Conservation (phyloP, 164 flowering plant species). For the Hamamelis virginiana region DNA sequence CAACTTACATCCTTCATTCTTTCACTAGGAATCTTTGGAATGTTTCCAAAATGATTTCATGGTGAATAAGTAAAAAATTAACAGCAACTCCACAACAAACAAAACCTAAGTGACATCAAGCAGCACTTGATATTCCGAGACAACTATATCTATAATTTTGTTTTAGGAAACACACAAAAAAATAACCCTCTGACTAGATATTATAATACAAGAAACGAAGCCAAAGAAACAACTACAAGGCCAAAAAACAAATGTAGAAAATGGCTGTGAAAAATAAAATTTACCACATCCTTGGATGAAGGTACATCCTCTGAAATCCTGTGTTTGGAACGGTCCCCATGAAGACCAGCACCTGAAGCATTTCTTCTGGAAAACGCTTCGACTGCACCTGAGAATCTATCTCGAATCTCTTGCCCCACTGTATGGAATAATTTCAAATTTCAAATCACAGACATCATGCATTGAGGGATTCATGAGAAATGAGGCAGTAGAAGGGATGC, state of each 20-base stretch:
- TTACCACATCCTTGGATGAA: conserved; percentile 59
- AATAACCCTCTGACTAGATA: too few relatives aligned
- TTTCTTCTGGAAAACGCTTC: conserved; percentile 57
- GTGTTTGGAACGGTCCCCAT: conserved; percentile 36
- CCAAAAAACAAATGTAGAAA: neutral
- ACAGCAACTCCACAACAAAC: too few relatives aligned
- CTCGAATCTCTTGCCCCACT: conserved; percentile 53
- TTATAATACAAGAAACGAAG: neutral
- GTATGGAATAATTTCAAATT: neutral
- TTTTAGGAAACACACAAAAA: neutral
- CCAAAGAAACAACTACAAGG: neutral
- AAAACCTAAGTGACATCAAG: too few relatives aligned
- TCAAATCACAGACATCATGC: neutral
- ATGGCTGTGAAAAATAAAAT: neutral
- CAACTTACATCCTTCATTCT: too few relatives aligned
- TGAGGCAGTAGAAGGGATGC: neutral
- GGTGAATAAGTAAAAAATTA: too few relatives aligned
- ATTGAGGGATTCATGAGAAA: neutral
- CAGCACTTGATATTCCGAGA: too few relatives aligned
- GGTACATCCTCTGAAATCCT: conserved; percentile 41
- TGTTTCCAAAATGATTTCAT: too few relatives aligned
- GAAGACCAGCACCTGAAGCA: conserved; percentile 34
- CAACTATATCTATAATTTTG: neutral
- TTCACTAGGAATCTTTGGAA: too few relatives aligned
- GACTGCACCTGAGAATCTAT: conserved; percentile 62